Percentiles rank a stretch among this genome's conserved stretches.
Conservation (phyloP, 2,329 filamentous ascomycete genomes). For the Cadophora luteo-olivacea region DNA sequence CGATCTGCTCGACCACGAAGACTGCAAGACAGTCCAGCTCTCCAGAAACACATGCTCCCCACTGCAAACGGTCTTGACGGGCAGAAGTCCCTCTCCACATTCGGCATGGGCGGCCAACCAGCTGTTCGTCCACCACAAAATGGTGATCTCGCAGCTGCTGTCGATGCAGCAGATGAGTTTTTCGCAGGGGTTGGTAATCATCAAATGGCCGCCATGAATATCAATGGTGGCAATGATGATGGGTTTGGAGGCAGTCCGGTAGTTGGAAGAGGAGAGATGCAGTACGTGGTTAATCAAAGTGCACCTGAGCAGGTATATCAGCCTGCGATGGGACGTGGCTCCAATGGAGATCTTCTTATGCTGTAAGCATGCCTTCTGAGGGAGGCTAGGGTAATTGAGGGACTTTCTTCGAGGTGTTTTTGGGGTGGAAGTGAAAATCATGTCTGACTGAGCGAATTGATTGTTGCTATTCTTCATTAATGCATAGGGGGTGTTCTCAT, state of each 20-base stretch:
- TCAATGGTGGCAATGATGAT: conserved; percentile 64
- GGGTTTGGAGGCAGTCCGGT: conserved; percentile 62
- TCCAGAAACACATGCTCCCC: conserved; percentile 75
- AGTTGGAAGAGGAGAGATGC: conserved; percentile 57
- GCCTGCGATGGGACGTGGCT: conserved; percentile 66
- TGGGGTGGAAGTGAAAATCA: background rate
- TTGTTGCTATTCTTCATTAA: background rate
- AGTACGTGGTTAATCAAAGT: conserved; percentile 82
- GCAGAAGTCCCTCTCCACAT: conserved; percentile 66
- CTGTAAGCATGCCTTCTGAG: conserved; percentile 51
- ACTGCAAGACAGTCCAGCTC: conserved; percentile 81
- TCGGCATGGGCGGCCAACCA: conserved; percentile 54
- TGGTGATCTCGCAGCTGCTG: conserved; percentile 70
- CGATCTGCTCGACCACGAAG: conserved; percentile 82
- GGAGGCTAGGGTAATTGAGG: conserved; percentile 5
- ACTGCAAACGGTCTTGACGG: conserved; percentile 56
- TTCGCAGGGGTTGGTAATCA: conserved; percentile 79
- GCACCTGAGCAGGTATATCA: conserved; percentile 78
- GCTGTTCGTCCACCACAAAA: conserved; percentile 41
- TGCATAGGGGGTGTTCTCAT: background rate
- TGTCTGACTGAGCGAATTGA: background rate
- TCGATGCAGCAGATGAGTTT: conserved; percentile 87
- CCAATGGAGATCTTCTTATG: conserved; percentile 75
- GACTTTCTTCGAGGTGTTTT: conserved; percentile 14
- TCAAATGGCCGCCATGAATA: conserved; percentile 75